Evolutionary conservation across 1,139 yeast genomes (phyloP), one percentile per base, ranked within the genome.

Genomic region (Saccharomyces hybrid): DNA sequence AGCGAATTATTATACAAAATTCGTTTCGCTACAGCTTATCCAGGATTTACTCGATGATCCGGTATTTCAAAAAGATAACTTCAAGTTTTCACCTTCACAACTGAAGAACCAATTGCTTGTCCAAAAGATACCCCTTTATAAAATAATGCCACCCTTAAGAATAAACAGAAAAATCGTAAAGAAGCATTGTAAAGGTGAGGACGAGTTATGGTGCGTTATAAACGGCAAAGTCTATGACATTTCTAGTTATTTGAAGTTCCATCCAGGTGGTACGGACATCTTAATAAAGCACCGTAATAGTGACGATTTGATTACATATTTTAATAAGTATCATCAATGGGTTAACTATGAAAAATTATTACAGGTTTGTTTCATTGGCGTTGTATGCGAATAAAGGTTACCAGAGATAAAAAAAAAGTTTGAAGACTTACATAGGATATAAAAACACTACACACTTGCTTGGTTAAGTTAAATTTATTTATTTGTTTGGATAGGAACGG

Each of bases 191-290:
- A 77, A 75, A 31, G 69, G 75, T 0, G 62, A 59, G 23, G 79
- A 79, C 0, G 96, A 93, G 64, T 88, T 88, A 57, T 93, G 99
- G 99, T 86, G 95, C 5, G 81, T 82, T 47, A 76, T 93, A 13
- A 82, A 82, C 51, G 91, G 93, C 1, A 85, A 82, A 62, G 96
- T 93, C 1, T 93, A 87, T 72, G 88, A 91, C 64, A 76, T 93
- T 31, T 84, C 96, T 0, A 84, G 88, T 8, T 93, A 93, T 69
- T 69, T 93, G 34, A 76, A 81, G 55, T 93, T 84, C 68, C 99
- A 93, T 63, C 99, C 99, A 0, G 99, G 99, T 26, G 99, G 99
- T 1, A 83, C 77, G 2, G 82, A 80, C 5, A 90, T 90, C 64
- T 73, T 93, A 48, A 75, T 88, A 81, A 80, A 82, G 55, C 49